Base-by-base conservation (phyloP, 116 monocot genomes). In the Trichopus zeylanicus region DNA sequence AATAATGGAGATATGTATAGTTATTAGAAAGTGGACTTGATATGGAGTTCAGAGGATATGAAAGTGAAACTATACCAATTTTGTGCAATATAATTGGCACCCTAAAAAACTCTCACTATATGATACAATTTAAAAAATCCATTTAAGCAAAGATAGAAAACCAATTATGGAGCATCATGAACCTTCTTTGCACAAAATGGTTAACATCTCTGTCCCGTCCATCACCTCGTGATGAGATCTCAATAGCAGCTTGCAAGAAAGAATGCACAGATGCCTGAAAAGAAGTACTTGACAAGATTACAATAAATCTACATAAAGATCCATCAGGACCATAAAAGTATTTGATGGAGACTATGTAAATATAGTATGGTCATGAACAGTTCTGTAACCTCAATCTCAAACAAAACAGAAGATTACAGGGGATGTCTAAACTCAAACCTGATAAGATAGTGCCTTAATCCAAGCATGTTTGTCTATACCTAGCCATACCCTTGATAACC, bases 401-500 rank as follows among this genome's bases (percentile, higher is more conserved):
- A n/a, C n/a, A n/a, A n/a, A n/a, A n/a, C n/a, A n/a, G n/a, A n/a
- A n/a, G n/a, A n/a, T n/a, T n/a, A n/a, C n/a, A n/a, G n/a, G n/a
- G n/a, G n/a, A n/a, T 7, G 3, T 23, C n/a, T 30, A 38, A 61
- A 11, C n/a, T 20, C 49, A 3, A 49, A 95, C 95, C 89, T 95
- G 95, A 73, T 97, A 97, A 39, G 95, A 90, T 27, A 97, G 57
- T 20, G 75, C 71, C 76, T 87, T 90, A 53, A 87, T 37, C 90
- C 90, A 97, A 33, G 76, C 91, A 75, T 81, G 84, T 67, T 77
- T 78, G 61, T 90, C 91, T 21, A 81, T 62, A 39, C 91, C 87
- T 51, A 90, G 84, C 95, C 95, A 97, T 67, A 79, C 56, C 72
- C 71, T 83, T 20, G 87, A 70, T 61, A 97, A 82, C 95, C 95